Percentiles rank a stretch among this genome's conserved stretches.
Conservation (phyloP, 2,329 filamentous ascomycete genomes). For the Periconia sp. region DNA sequence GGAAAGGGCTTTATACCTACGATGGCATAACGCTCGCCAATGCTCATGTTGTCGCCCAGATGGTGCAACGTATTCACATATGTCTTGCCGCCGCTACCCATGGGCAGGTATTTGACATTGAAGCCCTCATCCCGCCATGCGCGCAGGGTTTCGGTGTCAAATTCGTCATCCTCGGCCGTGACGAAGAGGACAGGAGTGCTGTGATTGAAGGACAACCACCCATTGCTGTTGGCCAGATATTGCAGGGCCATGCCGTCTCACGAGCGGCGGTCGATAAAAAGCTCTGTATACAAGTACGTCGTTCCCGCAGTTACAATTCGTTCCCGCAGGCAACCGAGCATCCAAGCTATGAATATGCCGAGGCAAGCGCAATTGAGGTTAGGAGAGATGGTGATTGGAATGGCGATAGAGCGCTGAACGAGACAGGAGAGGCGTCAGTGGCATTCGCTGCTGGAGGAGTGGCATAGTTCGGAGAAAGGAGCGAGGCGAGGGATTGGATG, state of each 20-base stretch:
- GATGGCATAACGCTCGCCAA: constrained; percentile 64
- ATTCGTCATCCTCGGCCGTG: constrained; percentile 56
- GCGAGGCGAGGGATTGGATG: too few relatives aligned
- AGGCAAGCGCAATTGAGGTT: background rate
- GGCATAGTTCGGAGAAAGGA: too few relatives aligned
- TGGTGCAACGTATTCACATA: constrained; percentile 52
- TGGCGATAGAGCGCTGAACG: background rate
- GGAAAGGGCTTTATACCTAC: constrained; percentile 52
- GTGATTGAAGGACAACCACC: constrained; percentile 44
- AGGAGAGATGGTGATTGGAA: background rate
- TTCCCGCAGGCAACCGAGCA: background rate
- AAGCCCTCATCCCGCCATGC: constrained; percentile 65
- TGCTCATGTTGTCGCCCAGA: constrained; percentile 56
- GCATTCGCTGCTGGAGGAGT: background rate
- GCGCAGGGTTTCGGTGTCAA: constrained; percentile 56
- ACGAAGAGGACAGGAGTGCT: constrained; percentile 52
- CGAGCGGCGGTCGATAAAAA: background rate
- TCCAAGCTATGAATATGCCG: background rate
- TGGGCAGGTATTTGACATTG: constrained; percentile 58
- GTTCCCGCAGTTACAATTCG: background rate
- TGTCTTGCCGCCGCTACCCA: constrained; percentile 51
- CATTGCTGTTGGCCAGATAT: constrained; percentile 39
- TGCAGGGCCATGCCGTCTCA: constrained; percentile 33
- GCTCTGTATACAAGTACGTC: background rate
- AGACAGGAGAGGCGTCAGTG: background rate